Base-by-base conservation (phyloP, 164 flowering plant species). In the Magnolia changhungtana region DNA sequence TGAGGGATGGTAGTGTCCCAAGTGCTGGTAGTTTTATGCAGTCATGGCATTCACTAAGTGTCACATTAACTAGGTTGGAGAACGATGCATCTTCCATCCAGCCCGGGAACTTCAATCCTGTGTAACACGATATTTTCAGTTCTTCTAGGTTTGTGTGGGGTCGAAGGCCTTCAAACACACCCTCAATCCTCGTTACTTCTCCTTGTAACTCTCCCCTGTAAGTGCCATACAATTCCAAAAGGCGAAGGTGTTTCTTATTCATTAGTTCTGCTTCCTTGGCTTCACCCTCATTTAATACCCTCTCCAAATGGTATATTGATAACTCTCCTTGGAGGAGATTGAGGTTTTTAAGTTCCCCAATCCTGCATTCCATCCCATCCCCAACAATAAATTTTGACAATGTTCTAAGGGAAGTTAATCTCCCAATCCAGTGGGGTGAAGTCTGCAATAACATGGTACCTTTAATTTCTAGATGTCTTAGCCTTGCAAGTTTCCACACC, bases 1-100 rank as follows among this genome's bases (percentile, higher is more conserved):
- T 13, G 19, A 73, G 67, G 7, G 75, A 73, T 27, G 75, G 68
- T 8, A 73, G 69, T 29, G 21, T 31, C 67, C 75, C 75, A 10
- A 72, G 75, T 6, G 45, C 45, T 14, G 75, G 75, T 4, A 73
- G 50, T 29, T 63, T 14, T n/a, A 19, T 45, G 20, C 19, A 64
- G 1, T 72, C 31, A 16, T 2, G 18, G 55, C 69, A 63, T 7
- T 2, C 55, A n/a, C 0, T 0, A 1, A 63, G 18, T 0, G 5
- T 3, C 51, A 73, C 14, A 3, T 13, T 3, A 8, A 14, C 14
- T 21, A 74, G 61, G n/a, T 49, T 21, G 20, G 52, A 21, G n/a
- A 65, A 74, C 5, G 4, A 45, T 16, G 67, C n/a, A 45, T 50
- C 45, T 27, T n/a, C 70, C 58, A 65, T 64, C 76, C 75, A 73